Conservation (phyloP, 805 yeast genomes). For the Hanseniaspora singularis region DNA sequence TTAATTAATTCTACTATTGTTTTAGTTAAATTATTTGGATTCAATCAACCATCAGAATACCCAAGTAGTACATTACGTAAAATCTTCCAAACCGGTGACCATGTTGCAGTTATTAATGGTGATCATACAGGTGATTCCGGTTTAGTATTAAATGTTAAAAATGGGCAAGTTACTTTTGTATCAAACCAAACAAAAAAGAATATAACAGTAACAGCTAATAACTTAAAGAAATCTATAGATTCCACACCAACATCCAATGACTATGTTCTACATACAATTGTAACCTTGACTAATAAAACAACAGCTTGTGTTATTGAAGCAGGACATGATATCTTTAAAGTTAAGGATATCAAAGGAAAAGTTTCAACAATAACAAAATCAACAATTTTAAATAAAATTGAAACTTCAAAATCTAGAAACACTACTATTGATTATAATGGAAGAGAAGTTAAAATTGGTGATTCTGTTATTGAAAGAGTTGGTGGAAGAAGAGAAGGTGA, state of each 20-base stretch:
- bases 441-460: conserved; percentile 75
- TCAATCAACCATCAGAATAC: conserved; percentile 54
- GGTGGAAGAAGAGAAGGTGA: conserved; percentile 85
- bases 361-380: conserved; percentile 59
- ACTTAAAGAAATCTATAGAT: conserved; percentile 83
- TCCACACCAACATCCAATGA: conserved; percentile 62
- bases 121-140: conserved; percentile 91
- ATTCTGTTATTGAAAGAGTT: conserved; percentile 71
- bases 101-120: conserved; percentile 84
- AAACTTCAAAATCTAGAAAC: conserved; percentile 56
- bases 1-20: conserved; percentile 52
- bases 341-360: conserved; percentile 73
- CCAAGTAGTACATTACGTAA: conserved; percentile 76
- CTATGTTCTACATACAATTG: conserved; percentile 79
- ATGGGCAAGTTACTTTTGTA: conserved; percentile 78
- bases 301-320: conserved; percentile 86
- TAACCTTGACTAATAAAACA: conserved; percentile 69
- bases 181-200: conserved; percentile 83
- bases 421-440: conserved; percentile 85
- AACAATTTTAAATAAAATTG: conserved; percentile 68
- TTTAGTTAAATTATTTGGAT: conserved; percentile 38
- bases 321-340: conserved; percentile 73
- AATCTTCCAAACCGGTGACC: conserved; percentile 82
- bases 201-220: conserved; percentile 84
- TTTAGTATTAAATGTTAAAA: conserved; percentile 68